Base-by-base conservation (phyloP, 2,329 filamentous ascomycete genomes). In the Seiridium cupressi region DNA sequence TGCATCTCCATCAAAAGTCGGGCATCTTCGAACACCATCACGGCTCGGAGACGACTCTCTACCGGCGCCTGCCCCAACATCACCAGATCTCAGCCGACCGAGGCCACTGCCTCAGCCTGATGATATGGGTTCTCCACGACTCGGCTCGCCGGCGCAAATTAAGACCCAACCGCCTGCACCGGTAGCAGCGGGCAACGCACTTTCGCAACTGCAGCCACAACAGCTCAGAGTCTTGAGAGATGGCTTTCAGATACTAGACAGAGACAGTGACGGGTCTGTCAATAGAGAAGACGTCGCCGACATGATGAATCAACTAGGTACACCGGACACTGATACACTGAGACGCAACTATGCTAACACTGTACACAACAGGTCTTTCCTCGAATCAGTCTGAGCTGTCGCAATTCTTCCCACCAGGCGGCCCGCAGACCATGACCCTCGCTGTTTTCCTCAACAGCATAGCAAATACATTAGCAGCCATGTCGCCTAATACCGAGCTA, bases 181-280 rank as follows among this genome's bases (percentile, higher is more conserved):
- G 5, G 69, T 79, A 46, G 74, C 73, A 3, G 74, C 78, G 58
- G 79, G 80, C 40, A 86, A 82, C 67, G 81, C 87, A 11, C 79
- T 93, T 49, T 88, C 89, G 3, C 89, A 91, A 69, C 77, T 98
- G 47, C 90, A 94, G 44, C 88, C 92, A 2, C 82, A 91, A 3
- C 92, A 97, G 68, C 87, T 97, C 42, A 87, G 93, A 69, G 91
- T 92, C 68, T 85, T 99, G 76, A 87, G 95, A 62, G 94, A 98
- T 72, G 92, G 90, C 0, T 99, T 98, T 74, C 92, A 96, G 74
- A 93, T 97, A 61, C 82, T 99, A 51, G 95, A 98, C 74, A 85
- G 92, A 62, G 89, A 95, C 74, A 93, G 92, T 69, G 92, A 95
- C 70, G 93, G 94, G 18, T 80, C 85, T 55, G 89, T 99, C 62